Percentiles rank a stretch among this genome's conserved stretches.
Evolutionary conservation across 2,329 filamentous ascomycete genomes (phyloP).

Genomic region (Colletotrichum tamarilloi): DNA sequence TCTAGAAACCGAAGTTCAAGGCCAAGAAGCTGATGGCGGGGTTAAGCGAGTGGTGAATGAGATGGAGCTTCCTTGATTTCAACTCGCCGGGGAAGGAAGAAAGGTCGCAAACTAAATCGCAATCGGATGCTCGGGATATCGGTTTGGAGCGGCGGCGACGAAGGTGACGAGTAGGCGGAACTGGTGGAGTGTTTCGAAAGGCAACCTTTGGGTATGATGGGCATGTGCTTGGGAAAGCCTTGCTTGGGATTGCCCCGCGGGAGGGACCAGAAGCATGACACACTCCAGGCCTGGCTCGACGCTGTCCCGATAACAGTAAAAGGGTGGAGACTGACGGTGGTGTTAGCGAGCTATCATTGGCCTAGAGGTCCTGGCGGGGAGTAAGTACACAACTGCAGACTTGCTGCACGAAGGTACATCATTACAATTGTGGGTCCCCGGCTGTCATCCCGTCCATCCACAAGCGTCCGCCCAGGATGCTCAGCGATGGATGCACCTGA

Average conservation of each 20-base stretch:
- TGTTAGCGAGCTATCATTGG: conserved; percentile 2
- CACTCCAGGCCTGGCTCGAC: neutral
- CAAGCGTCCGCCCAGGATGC: neutral
- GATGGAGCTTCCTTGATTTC: neutral
- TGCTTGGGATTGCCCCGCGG: conserved; percentile 30
- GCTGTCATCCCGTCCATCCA: conserved; percentile 23
- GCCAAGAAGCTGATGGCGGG: conserved; percentile 18
- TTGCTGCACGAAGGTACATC: neutral
- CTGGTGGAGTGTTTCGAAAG: conserved; percentile 28
- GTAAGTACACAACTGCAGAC: neutral
- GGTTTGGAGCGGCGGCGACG: neutral
- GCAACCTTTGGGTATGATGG: conserved; percentile 14
- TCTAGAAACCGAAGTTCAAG: neutral
- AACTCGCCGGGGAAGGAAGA: neutral
- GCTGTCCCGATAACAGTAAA: neutral
- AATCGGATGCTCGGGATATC: conserved; percentile 22
- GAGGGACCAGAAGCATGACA: conserved; percentile 22
- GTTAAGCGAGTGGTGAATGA: conserved; percentile 25
- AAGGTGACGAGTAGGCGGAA: conserved; percentile 14
- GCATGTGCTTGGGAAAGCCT: conserved; percentile 33
- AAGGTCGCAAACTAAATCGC: conserved; percentile 7
- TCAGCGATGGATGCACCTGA: neutral
- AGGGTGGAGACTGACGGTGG: conserved; percentile 4
- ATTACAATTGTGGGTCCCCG: neutral
- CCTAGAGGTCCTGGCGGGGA: accelerated